Percentiles rank a stretch among this genome's conserved stretches.
Evolutionary conservation across 768 basidiomycete genomes (phyloP).

Genomic region (Mycena latifolia): DNA sequence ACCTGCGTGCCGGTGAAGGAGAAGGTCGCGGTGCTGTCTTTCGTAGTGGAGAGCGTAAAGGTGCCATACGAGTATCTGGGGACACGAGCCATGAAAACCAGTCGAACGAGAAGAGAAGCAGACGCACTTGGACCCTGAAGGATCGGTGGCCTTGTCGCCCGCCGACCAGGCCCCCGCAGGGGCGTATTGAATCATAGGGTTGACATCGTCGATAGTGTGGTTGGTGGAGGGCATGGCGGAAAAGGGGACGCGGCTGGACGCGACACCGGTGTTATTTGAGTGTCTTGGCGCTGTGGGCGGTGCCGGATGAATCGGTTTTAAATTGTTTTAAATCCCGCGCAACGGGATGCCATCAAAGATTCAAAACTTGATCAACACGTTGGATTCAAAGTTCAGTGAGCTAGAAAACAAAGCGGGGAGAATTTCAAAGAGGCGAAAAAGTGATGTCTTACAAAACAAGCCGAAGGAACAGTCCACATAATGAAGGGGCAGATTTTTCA

Average conservation of each 20-base stretch:
- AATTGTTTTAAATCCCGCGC: no score
- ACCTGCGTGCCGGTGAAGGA: conserved; percentile 54
- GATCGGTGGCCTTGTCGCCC: conserved; percentile 30
- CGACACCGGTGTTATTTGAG: neutral
- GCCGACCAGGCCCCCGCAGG: conserved; percentile 39
- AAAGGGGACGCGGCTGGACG: neutral
- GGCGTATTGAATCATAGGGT: conserved; percentile 42
- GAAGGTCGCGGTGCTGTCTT: conserved; percentile 45
- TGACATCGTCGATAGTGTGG: conserved; percentile 43
- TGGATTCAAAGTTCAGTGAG: no score
- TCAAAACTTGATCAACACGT: no score
- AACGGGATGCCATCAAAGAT: no score
- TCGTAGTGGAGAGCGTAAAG: conserved; percentile 46
- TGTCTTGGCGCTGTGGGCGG: neutral
- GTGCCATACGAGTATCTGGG: conserved; percentile 53
- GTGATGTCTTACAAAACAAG: no score
- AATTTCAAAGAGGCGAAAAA: no score
- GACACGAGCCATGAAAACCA: neutral
- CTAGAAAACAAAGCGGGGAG: no score
- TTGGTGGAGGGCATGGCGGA: conserved; percentile 35
- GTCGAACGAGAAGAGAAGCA: neutral
- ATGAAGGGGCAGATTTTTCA: no score
- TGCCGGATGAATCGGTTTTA: no score
- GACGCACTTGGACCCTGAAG: conserved; percentile 21
- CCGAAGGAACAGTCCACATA: no score